Evolutionary conservation across 352 stramenopile species (phyloP).

Genomic region (Elongisporangium prolatum): DNA sequence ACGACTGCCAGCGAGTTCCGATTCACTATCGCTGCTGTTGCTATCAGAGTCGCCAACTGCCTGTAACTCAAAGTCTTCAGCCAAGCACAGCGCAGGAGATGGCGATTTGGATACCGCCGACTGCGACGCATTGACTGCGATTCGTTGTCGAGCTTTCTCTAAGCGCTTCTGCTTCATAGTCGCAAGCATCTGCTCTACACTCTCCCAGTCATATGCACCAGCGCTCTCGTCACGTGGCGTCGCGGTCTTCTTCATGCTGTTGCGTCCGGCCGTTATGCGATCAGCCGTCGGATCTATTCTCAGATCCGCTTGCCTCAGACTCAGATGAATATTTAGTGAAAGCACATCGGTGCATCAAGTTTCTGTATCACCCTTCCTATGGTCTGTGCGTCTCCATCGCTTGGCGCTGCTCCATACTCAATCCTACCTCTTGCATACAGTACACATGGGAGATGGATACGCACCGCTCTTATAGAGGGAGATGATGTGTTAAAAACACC

Average conservation of each 20-base stretch:
- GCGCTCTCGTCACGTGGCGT: background rate
- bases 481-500: background rate
- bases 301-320: background rate
- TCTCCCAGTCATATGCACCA: background rate
- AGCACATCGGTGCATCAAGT: background rate
- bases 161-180: background rate
- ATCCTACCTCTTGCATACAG: background rate
- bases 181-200: background rate
- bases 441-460: background rate
- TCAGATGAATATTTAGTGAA: background rate
- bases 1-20: background rate
- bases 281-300: background rate
- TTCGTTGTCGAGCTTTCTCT: background rate
- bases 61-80: background rate
- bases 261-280: background rate
- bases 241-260: background rate
- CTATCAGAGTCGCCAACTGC: background rate
- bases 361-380: too few species aligned
- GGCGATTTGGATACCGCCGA: background rate
- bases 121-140: background rate
- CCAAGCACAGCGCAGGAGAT: background rate
- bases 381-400: background rate
- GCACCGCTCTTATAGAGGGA: background rate
- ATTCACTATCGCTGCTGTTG: constrained; percentile 1
- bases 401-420: background rate